Base-by-base conservation (phyloP, 2,329 filamentous ascomycete species). In the Talaromyces piceae region DNA sequence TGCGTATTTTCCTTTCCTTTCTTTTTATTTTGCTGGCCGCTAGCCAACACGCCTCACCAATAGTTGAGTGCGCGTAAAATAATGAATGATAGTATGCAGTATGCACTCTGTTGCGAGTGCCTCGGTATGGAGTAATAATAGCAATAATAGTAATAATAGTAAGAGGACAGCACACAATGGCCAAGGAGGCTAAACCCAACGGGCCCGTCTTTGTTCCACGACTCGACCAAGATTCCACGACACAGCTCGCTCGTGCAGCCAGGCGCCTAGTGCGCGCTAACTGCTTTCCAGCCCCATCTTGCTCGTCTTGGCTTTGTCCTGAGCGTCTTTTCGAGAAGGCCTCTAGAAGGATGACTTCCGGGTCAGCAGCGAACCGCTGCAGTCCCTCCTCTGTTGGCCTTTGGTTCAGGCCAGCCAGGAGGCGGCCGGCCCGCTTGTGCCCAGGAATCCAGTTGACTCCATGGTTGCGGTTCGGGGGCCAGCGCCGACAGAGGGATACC, bases 241-340 rank as follows among this genome's bases (percentile, higher is more conserved):
- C 30, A 7, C 30, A 33, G 13, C 30, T 33, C 30, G 12, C 18
- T 16, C 33, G n/a, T 18, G 33, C 20, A 37, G 3, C 33, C 20
- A 37, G 16, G 33, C 33, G 33, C 16, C 33, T 37, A 37, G 33
- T 20, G 16, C n/a, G n/a, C 9, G 16, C 33, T 37, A 37, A 37
- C 33, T 37, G 16, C 33, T 37, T 37, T 37, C 33, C 33, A 37
- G 39, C 39, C 39, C 39, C 39, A 43, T 43, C 39, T 18, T 18
- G 20, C 39, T 25, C 7, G 23, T 23, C 23, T 43, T 43, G n/a
- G 23, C 39, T 25, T 43, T 43, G 39, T n/a, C 39, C 23, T 43
- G 39, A 25, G 39, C 39, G 39, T 30, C 44, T 39, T 20, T 53
- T 53, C 51, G 41, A 49, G 51, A 53, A 53, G 26, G 51, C 51